phyloP scores from a whole-genome alignment of 2,329 filamentous ascomycete genomes.

The Aspergillus versicolor region DNA sequence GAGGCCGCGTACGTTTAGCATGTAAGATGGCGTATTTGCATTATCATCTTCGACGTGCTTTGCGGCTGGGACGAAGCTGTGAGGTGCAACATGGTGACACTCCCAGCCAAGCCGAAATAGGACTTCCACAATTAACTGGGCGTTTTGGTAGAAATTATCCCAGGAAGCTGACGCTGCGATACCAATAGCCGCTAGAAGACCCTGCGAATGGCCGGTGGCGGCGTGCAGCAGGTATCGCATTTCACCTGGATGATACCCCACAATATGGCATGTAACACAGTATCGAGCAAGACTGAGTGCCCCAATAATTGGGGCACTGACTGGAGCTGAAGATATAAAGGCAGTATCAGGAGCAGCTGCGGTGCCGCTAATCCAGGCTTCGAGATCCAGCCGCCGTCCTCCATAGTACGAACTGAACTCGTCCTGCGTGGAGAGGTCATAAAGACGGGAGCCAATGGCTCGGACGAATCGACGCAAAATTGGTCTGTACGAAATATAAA shows the following conservation, averaged over 20 bases:
- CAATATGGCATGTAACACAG: conserved; percentile 27
- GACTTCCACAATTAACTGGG: conserved; percentile 27
- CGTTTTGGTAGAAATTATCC: conserved; percentile 32
- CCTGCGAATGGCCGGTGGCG: conserved; percentile 41
- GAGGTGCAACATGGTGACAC: conserved; percentile 15
- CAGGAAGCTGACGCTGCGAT: conserved; percentile 34
- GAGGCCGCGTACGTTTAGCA: conserved; percentile 18
- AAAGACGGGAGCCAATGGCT: conserved; percentile 7
- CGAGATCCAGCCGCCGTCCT: conserved; percentile 10
- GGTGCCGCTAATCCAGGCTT: conserved; percentile 22
- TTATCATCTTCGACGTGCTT: neutral
- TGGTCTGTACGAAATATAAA: conserved; percentile 17
- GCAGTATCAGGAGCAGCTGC: conserved; percentile 28
- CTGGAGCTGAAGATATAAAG: conserved; percentile 36
- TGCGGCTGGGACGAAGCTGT: neutral
- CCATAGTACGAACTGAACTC: conserved; percentile 11
- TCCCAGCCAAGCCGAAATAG: conserved; percentile 24
- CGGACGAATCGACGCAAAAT: conserved; percentile 13
- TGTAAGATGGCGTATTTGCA: conserved; percentile 11
- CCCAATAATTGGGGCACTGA: conserved; percentile 42
- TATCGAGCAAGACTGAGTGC: conserved; percentile 35
- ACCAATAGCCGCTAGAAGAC: conserved; percentile 37
- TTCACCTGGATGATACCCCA: conserved; percentile 30
- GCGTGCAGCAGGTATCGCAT: conserved; percentile 24
- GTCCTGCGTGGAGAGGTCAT: conserved; percentile 7